Evolutionary conservation across 306 rosid species (phyloP).

Genomic region (Spatholobus suberectus): DNA sequence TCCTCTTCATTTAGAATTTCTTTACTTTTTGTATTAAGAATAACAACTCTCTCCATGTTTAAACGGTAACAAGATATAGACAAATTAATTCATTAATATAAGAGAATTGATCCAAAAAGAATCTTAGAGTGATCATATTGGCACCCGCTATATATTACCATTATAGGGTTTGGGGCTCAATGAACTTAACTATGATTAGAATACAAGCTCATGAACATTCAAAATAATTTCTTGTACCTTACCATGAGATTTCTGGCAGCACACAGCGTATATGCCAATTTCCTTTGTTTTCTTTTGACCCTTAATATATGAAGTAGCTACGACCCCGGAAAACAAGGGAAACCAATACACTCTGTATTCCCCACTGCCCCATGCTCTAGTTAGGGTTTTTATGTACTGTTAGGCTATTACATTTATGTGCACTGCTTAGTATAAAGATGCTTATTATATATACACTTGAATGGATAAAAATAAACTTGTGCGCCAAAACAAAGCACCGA

Average conservation of each 20-base stretch:
- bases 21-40: not conserved
- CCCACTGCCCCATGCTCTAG: slow-evolving; percentile 23
- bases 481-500: slow-evolving; percentile 8
- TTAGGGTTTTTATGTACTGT: not conserved
- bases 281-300: not conserved
- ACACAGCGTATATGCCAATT: not conserved
- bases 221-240: not conserved
- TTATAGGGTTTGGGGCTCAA: slow-evolving; percentile 69
- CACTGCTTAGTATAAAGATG: not conserved
- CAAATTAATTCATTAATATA: not conserved
- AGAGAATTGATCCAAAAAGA: slow-evolving; percentile 25
- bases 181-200: slow-evolving; percentile 37
- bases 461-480: not conserved
- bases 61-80: not conserved
- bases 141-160: slow-evolving; percentile 10
- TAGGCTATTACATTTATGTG: not conserved
- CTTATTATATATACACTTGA: not conserved
- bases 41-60: not conserved
- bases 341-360: not conserved
- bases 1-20: slow-evolving; percentile 20
- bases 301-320: not conserved
- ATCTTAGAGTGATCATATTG: slow-evolving; percentile 14
- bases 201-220: slow-evolving; percentile 16
- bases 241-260: not conserved
- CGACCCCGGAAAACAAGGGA: slow-evolving; percentile 37